Evolutionary conservation across 148 eudicot genomes (phyloP), one percentile per base, ranked within the genome.

Genomic region (Heliamphora exappendiculata): DNA sequence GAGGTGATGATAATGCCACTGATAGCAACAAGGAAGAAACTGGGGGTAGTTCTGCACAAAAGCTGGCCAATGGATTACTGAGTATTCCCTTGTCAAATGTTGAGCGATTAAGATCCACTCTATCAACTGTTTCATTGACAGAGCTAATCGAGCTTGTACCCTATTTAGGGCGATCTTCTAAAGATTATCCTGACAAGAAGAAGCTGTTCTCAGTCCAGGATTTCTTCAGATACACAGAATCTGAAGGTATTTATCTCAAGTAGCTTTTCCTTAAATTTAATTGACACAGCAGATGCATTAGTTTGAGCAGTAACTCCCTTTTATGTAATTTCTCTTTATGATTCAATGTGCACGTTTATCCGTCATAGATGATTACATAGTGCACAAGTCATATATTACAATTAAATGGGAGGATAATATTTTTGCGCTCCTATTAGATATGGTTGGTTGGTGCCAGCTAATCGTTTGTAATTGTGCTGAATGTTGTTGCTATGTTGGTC

Each of bases 71-170:
- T 88, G 98, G 92, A 59, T 82, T 95, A 80, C 86, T 95, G 37
- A 92, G 90, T 76, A 89, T 95, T 77, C 97, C 98, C 41, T 87
- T 95, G 82, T 95, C 99, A 37, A 95, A 95, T 84, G 99, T 95
- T 44, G 99, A 91, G 90, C 94, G 97, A 67, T 84, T 95, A 82
- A 95, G 85, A 75, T 84, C 99, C 44, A 92, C 99, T 34, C 71
- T 95, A 57, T 89, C 96, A 14, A 87, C 96, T 69, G 92, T 95
- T 64, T 92, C 99, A 71, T 82, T 95, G 78, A 72, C 96, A 37
- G 99, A 95, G 78, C 84, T 91, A 69, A 88, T 91, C 51, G 97
- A 92, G 87, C 94, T 95, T 69, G 62, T 95, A 73, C 96, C 96
- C 50, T 90, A 92, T 71, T 86, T 95, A 37, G 93, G 96, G 36